Base-by-base conservation (phyloP, 1,284 basidiomycete species). In the Cutaneotrichosporon arboriforme region DNA sequence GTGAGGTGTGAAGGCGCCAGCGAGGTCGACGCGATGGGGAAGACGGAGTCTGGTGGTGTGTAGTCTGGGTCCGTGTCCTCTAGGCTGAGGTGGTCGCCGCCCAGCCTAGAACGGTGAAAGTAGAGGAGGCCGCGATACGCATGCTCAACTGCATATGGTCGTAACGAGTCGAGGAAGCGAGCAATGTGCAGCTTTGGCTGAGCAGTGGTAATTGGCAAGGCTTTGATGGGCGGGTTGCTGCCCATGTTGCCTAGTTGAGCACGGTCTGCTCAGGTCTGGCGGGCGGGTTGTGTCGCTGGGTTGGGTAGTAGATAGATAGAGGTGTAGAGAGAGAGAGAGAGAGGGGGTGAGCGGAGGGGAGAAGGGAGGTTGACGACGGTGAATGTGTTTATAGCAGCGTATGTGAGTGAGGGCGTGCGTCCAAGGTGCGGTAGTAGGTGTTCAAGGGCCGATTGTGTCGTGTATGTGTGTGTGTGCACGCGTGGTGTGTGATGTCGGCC, bases 101-200 rank as follows among this genome's bases (percentile, higher is more conserved):
- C 51, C 8, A 34, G 22, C 26, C 69, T 65, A 26, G 64, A 66
- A 10, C 73, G 70, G 4, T 68, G 62, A 49, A 72, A 75, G 51
- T 63, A 64, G 2, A 66, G 60, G 37, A 64, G 54, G 2, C 55
- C 55, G 4, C 35, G 26, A 17, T 18, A 10, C 2, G 47, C 38
- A 35, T 53, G 52, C 41, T 53, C 48, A 9, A 12, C 14, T 4
- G 26, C 31, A 41, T 51, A 51, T 8, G 55, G 55, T 1, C 40
- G 48, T 8, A 45, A 20, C 2, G 47, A 39, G 13, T 39, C 21
- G 17, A 57, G 51, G 23, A 47, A 57, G 12, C 40, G 36, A n/a
- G 51, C 51, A 38, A 57, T 57, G 36, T 57, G 55, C 22, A 43
- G 21, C 44, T 26, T 53, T 26, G 55, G 55, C 36, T 57, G 47